Base-by-base conservation (phyloP, 805 yeast species). In the Hanseniaspora hatyaiensis region DNA sequence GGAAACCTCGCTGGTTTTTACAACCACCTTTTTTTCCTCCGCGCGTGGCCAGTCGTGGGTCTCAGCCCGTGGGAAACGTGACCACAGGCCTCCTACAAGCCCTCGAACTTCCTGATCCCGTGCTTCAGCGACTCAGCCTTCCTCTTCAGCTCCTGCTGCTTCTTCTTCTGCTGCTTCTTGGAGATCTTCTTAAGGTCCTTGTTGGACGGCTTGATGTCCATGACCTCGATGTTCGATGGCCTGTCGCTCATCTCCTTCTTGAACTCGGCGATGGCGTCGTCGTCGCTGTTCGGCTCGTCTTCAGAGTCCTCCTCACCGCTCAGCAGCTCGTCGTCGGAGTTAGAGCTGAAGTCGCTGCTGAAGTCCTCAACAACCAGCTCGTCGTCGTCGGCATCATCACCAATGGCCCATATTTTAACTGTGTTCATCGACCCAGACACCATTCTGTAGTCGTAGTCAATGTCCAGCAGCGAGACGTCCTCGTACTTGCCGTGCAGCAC, bases 361-460 rank as follows among this genome's bases (percentile, higher is more conserved):
- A 40, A 53, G 2, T 26, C 44, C 8, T 51, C 60, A 1, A 51
- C 52, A 11, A 48, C 54, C 5, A 56, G 59, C 6, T 54, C 62
- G 5, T 58, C 65, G 6, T 56, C 66, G 1, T 58, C 67, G 2
- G 18, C 29, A 12, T 58, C 66, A 0, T 54, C 63, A 1, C 57
- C 55, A 24, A 62, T 65, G 9, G 73, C 68, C 97, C 97, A 89
- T 5, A 89, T 67, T 55, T 79, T 81, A 50, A 89, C 66, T 23
- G 72, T 69, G 40, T 83, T 89, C 87, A 88, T 81, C 18, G 95
- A 92, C 5, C 82, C 86, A 60, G 83, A 78, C 3, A 83, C 75
- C 47, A 87, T 65, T 51, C 95, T 72, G 58, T 86, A 92, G 49
- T 81, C 82, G 53, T 60, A 76, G 61, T 89, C 98, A 47, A 85